A percentile compares a stretch with the other conserved stretches of the same genome.
phyloP scores from a whole-genome alignment of 306 rosid species.

The Sesbania bispinosa region DNA sequence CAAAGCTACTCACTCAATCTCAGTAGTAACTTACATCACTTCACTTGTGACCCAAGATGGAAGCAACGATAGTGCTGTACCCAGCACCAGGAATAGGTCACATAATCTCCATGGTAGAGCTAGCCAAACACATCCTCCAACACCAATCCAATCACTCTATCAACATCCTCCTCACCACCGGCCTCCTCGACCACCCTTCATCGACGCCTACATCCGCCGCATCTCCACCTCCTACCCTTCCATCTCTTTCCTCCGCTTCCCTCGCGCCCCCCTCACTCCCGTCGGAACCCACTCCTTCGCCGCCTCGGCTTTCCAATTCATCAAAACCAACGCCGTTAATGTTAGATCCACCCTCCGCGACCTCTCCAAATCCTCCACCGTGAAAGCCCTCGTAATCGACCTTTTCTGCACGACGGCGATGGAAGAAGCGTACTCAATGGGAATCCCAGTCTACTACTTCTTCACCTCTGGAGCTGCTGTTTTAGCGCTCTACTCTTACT shows the following conservation, averaged over 20 bases:
- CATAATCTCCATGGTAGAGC: not conserved
- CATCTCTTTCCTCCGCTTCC: constrained; percentile 19
- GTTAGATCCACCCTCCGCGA: too few relatives aligned
- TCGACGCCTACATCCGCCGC: constrained; percentile 1
- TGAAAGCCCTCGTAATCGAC: too few relatives aligned
- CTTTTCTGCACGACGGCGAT: too few relatives aligned
- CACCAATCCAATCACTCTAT: not conserved
- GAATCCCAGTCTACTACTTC: constrained; percentile 10
- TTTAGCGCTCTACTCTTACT: not conserved
- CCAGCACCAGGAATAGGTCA: not conserved
- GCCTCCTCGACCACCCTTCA: not conserved
- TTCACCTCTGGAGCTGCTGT: constrained; percentile 11
- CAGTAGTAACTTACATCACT: too few relatives aligned
- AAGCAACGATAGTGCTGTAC: not conserved
- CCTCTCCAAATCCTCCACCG: too few relatives aligned
- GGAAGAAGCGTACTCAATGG: too few relatives aligned
- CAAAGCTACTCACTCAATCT: too few relatives aligned
- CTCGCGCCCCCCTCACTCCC: too few relatives aligned
- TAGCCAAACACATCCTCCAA: not conserved
- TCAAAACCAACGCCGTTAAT: not conserved
- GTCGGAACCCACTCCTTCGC: not conserved
- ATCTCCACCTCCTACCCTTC: too few relatives aligned
- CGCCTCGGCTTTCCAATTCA: not conserved
- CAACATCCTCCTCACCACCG: constrained; percentile 8
- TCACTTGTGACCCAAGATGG: too few relatives aligned